Conservation (phyloP, 1,284 basidiomycete species). For the Boletus semigastroideus region DNA sequence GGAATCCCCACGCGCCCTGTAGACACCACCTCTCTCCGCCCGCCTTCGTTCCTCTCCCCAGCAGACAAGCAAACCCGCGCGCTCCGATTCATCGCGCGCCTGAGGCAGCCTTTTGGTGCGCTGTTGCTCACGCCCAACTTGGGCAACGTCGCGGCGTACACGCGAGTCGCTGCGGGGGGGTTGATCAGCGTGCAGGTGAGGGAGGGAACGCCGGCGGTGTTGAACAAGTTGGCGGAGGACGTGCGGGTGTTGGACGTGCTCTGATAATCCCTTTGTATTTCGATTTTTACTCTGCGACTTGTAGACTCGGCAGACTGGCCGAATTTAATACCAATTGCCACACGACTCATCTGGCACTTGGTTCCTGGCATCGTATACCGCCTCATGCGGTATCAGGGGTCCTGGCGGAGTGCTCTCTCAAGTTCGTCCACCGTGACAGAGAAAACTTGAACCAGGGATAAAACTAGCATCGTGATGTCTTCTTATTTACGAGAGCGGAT, state of each 20-base stretch:
- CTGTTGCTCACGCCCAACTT: neutral
- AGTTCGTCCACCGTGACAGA: too few relatives aligned
- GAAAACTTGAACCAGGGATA: too few relatives aligned
- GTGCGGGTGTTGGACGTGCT: neutral
- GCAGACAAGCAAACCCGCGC: neutral
- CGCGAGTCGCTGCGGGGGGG: neutral
- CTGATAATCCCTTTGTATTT: neutral
- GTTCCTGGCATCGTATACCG: too few relatives aligned
- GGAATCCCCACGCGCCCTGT: neutral
- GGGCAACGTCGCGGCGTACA: neutral
- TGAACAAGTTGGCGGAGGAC: neutral
- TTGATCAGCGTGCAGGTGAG: neutral
- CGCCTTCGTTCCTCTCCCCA: neutral
- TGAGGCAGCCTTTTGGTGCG: neutral
- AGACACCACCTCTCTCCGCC: neutral
- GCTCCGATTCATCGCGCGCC: neutral
- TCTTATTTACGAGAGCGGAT: too few relatives aligned
- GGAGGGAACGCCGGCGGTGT: neutral
- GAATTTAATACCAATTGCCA: too few relatives aligned
- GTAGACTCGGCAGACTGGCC: too few relatives aligned
- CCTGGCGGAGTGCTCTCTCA: too few relatives aligned
- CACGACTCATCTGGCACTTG: too few relatives aligned
- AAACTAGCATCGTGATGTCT: too few relatives aligned
- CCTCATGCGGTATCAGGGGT: too few relatives aligned
- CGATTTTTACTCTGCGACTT: too few relatives aligned